Conservation (phyloP, 208 protist species). For the Crithidia brevicula region DNA sequence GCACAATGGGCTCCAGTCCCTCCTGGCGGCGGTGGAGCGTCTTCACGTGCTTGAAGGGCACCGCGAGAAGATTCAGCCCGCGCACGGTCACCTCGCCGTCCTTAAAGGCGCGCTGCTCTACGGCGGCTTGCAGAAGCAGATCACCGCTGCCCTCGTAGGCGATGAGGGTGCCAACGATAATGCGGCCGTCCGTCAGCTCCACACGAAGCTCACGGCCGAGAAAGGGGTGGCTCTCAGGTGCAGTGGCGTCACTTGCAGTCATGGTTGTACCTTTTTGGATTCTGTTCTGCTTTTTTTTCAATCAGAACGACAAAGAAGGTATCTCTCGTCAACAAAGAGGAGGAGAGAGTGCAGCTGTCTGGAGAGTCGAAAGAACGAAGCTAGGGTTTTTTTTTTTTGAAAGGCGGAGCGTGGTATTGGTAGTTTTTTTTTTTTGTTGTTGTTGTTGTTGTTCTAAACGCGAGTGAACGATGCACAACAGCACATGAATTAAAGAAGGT, state of each 20-base stretch:
- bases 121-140: slow-evolving; percentile 60
- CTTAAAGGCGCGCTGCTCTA: slow-evolving; percentile 76
- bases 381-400: no score
- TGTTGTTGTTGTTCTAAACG: no score
- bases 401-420: no score
- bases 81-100: slow-evolving; percentile 65
- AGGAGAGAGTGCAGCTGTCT: no score
- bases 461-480: no score
- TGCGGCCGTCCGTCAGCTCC: slow-evolving; percentile 73
- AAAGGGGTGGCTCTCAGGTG: slow-evolving; percentile 45
- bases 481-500: no score
- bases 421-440: no score
- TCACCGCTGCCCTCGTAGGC: slow-evolving; percentile 80
- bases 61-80: slow-evolving; percentile 55
- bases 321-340: no score
- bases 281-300: no score
- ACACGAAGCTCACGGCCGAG: slow-evolving; percentile 79
- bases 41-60: slow-evolving; percentile 75
- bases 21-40: slow-evolving; percentile 62
- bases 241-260: slow-evolving; percentile 1
- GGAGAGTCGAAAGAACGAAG: no score
- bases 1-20: slow-evolving; percentile 39
- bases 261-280: not conserved
- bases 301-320: no score
- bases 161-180: slow-evolving; percentile 73